Base-by-base conservation (phyloP, 2,329 filamentous ascomycete species). In the Ophiostoma ips region DNA sequence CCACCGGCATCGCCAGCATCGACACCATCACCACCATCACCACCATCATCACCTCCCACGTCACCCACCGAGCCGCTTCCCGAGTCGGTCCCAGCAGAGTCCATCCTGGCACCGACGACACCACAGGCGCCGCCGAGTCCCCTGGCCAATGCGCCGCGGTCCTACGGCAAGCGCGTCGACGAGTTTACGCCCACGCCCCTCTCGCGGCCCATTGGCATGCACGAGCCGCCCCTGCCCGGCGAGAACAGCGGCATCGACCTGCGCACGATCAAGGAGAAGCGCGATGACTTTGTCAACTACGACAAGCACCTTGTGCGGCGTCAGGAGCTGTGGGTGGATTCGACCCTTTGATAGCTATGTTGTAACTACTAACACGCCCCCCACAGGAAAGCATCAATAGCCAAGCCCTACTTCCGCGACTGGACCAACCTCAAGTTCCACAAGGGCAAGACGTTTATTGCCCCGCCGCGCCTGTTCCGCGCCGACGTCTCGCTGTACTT, bases 391-490 rank as follows among this genome's bases (percentile, higher is more conserved):
- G 21, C 40, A 11, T 30, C 43, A 33, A 45, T 31, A 75, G 77
- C 57, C 80, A 87, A 86, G 52, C 89, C 90, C 2, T 98, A 98
- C 67, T 98, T 95, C 70, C 84, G 88, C 64, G 90, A 98, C 72
- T 95, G 88, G 84, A 79, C 78, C 53, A 92, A 94, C 67, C 77
- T 95, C 65, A 73, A 74, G 48, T 76, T 82, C 57, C 82, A 92
- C 67, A 79, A 88, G 59, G 92, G 92, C 60, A 98, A 98, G 67
- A 87, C 87, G 21, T 98, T 95, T 68, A 71, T 90, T 48, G 81
- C 87, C 18, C 90, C 90, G 35, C 79, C 84, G 4, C 75, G 83
- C n/a, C 75, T 90, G 46, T 96, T 96, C 73, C 84, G 81, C 60
- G 75, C 75, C 56, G 86, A 94, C 36, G 75, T 81, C 48, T 84